Evolutionary conservation across 805 yeast species (phyloP), one percentile per base, ranked within the genome.

Genomic region (Wickerhamiella brachini): DNA sequence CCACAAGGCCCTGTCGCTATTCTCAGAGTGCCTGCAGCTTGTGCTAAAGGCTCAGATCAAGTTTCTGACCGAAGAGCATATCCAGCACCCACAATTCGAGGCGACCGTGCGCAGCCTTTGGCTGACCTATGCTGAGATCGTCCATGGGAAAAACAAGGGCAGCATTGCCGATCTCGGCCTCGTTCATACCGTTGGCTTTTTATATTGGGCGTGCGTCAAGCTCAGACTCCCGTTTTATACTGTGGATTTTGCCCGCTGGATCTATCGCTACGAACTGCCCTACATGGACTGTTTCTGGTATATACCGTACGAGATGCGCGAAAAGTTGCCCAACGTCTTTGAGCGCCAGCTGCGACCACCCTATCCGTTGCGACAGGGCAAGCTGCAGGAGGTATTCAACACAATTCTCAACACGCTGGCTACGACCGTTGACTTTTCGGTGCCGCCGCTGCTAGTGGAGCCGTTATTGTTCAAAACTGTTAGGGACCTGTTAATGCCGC

Each of bases 51-150:
- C 64, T 79, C 18, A 50, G 44, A 23, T 22, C 24, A 21, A 18
- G 20, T 12, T 13, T 21, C n/a, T 37, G 43, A 49, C 48, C 81
- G 80, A 60, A 51, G 80, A 47, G 76, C 80, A 2, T 60, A 75
- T n/a, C 54, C 75, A 8, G 71, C 72, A 51, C 56, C 78, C 54
- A 68, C 71, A 26, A 53, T 71, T 20, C 83, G 86, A 0, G 52
- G 38, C 26, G 55, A 81, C 1, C 78, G 74, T 58, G 55, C 74
- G 5, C 63, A 65, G 50, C 84, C 80, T 59, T 62, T 78, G 17
- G 58, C 78, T 22, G 57, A 60, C 3, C 66, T 71, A 69, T 23
- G 51, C 22, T 17, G 42, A 37, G 15, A 53, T 45, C 8, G 41
- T 44, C n/a, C 41, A 49, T 17, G 26, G 41, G 2, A 49, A 55